Base-by-base conservation (phyloP, 2,329 filamentous ascomycete genomes). In the Colletotrichum godetiae region DNA sequence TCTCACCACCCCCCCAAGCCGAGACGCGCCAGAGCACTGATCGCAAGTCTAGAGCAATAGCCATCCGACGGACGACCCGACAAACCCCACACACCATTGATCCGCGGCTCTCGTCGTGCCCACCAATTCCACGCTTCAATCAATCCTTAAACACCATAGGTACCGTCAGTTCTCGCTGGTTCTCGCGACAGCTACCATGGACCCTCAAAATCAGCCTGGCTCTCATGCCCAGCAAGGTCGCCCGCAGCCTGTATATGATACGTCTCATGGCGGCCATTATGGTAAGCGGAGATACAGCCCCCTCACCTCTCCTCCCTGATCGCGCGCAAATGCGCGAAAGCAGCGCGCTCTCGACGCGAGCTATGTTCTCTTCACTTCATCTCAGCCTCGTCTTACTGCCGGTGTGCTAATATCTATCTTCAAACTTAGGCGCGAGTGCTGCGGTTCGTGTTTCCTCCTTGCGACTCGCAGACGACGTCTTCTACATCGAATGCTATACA, bases 261-360 rank as follows among this genome's bases (percentile, higher is more conserved):
- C 90, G 63, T 88, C 86, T 77, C 91, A 93, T 80, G 93, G 92
- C 74, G 93, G 93, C 66, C 93, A 95, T 82, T 95, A 95, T 85
- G 93, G 93, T 94, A 85, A 84, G 88, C 15, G 37, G 27, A n/a
- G 37, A 55, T 13, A 35, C 46, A 53, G 5, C 8, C 31, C 53
- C 29, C 31, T 27, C 24, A 82, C 75, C 75, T 72, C 13, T 53
- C 67, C 33, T 53, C 13, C 22, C 49, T 22, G n/a, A 27, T 29
- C 29, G 49, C 29, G 67, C 61, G 15, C 46, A 12, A 49, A 49
- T 22, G 52, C 60, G 58, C n/a, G 27, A 62, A 35, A n/a, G 42
- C 15, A 49, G 19, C 42, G 19, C 42, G 19, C 42, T 49, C 46
- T 37, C 3, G n/a, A 37, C 22, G 8, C 61, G 13, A 55, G 52